These are phyloP conservation scores for Pythium apleroticum DNA, from an alignment of 352 stramenopile species.

Conservation along the genomic window DNA sequence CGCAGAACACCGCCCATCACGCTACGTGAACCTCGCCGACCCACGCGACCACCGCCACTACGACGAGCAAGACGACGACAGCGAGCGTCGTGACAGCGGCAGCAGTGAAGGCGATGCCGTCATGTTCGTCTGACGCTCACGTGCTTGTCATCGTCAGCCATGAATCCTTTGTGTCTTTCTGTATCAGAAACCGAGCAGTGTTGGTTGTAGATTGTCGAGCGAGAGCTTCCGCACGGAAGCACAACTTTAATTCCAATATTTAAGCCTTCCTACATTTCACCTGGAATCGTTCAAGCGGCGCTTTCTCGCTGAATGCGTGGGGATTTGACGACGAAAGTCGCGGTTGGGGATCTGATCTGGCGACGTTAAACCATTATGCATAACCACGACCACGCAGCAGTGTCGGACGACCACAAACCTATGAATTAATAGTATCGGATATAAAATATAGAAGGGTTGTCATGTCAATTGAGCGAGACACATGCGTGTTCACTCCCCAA, in stretches of 20 bases:
- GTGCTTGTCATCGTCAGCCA: neutral
- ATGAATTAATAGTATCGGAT: slow-evolving; percentile 6
- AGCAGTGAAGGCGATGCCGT: slow-evolving; percentile 25
- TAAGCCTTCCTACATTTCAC: slow-evolving; percentile 8
- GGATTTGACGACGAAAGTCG: neutral
- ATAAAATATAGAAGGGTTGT: neutral
- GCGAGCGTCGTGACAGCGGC: slow-evolving; percentile 17
- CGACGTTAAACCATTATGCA: neutral
- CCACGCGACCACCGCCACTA: slow-evolving; percentile 13
- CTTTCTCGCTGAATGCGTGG: neutral
- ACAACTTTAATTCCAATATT: slow-evolving; percentile 19
- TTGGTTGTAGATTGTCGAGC: slow-evolving; percentile 15
- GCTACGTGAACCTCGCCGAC: slow-evolving; percentile 19
- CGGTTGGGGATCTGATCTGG: neutral
- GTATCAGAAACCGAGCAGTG: slow-evolving; percentile 1
- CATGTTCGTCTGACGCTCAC: slow-evolving; percentile 24
- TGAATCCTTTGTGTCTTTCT: neutral
- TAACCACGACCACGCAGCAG: slow-evolving; percentile 20
- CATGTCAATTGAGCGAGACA: neutral
- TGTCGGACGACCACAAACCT: slow-evolving; percentile 3
- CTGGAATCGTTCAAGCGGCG: neutral
- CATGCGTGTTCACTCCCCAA: neutral
- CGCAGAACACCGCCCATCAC: neutral
- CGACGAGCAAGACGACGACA: slow-evolving; percentile 20
- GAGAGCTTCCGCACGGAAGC: neutral